These are phyloP conservation scores for Aureobasidium sp. DNA, from an alignment of 2,329 filamentous ascomycete species.

Conservation along the genomic window DNA sequence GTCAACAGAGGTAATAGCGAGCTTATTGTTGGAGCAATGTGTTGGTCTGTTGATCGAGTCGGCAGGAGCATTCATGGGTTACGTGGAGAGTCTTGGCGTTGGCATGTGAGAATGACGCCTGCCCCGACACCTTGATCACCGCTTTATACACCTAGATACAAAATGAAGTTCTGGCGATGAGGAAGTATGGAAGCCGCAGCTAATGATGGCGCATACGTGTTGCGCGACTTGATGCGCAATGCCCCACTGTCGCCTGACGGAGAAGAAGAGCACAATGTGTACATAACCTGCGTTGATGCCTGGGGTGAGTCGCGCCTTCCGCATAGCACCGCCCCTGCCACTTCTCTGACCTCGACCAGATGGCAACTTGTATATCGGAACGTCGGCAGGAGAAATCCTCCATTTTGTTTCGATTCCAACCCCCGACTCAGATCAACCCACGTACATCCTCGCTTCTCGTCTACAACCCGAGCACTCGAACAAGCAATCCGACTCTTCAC, in stretches of 20 bases:
- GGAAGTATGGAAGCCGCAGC: conserved; percentile 9
- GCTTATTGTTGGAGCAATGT: background rate
- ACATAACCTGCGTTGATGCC: conserved; percentile 55
- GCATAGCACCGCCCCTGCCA: background rate
- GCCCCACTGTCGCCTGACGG: conserved; percentile 65
- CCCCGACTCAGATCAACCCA: conserved; percentile 58
- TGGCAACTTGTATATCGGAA: conserved; percentile 57
- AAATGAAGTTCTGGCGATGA: background rate
- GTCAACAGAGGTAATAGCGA: background rate
- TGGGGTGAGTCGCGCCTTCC: conserved; percentile 41
- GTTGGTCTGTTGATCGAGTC: background rate
- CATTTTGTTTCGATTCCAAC: conserved; percentile 73
- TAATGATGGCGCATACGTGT: conserved; percentile 54
- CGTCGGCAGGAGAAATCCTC: conserved; percentile 54
- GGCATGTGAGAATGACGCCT: conserved; percentile 3
- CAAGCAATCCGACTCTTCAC: conserved; percentile 37
- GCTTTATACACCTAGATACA: background rate
- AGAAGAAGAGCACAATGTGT: conserved; percentile 38
- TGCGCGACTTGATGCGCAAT: conserved; percentile 61
- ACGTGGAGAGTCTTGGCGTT: conserved; percentile 1
- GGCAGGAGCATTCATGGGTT: background rate
- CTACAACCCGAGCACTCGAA: conserved; percentile 39
- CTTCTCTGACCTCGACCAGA: conserved; percentile 31
- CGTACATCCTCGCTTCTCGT: conserved; percentile 50
- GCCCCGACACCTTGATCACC: background rate